A percentile compares a stretch with the other conserved stretches of the same genome.
Evolutionary conservation across 1,139 yeast genomes (phyloP).

Genomic region (Lodderomyces parapsilosis): DNA sequence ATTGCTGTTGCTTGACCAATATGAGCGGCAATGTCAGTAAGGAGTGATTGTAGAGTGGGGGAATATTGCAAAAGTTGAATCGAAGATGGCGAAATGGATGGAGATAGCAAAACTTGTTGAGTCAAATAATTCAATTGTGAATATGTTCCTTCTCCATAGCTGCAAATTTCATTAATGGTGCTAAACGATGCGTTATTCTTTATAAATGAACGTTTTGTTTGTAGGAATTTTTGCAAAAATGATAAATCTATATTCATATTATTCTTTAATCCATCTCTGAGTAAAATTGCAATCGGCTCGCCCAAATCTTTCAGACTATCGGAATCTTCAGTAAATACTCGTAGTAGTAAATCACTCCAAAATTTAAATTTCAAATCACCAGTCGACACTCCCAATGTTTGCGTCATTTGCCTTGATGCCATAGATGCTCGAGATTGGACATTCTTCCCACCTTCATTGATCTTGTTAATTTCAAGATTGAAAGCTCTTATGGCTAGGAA

Average conservation of each 20-base stretch:
- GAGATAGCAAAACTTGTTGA: constrained; percentile 62
- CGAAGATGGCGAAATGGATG: constrained; percentile 57
- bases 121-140: constrained; percentile 72
- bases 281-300: constrained; percentile 66
- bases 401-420: constrained; percentile 31
- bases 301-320: constrained; percentile 39
- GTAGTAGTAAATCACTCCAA: constrained; percentile 55
- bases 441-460: constrained; percentile 47
- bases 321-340: constrained; percentile 39
- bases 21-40: constrained; percentile 72
- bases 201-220: constrained; percentile 57
- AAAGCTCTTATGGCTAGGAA: constrained; percentile 70
- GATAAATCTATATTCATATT: constrained; percentile 53
- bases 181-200: constrained; percentile 44
- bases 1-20: constrained; percentile 80
- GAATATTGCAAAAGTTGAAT: constrained; percentile 49
- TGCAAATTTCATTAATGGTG: constrained; percentile 58
- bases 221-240: constrained; percentile 60
- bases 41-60: constrained; percentile 37
- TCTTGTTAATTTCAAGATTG: constrained; percentile 64
- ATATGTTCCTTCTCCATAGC: constrained; percentile 78
- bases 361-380: constrained; percentile 58
- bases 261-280: constrained; percentile 48
- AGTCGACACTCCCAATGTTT: constrained; percentile 42
- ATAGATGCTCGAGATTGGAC: constrained; percentile 29